A percentile compares a stretch with the other conserved stretches of the same genome.
Conservation (phyloP, 805 yeast species). For the Clavispora fructus region DNA sequence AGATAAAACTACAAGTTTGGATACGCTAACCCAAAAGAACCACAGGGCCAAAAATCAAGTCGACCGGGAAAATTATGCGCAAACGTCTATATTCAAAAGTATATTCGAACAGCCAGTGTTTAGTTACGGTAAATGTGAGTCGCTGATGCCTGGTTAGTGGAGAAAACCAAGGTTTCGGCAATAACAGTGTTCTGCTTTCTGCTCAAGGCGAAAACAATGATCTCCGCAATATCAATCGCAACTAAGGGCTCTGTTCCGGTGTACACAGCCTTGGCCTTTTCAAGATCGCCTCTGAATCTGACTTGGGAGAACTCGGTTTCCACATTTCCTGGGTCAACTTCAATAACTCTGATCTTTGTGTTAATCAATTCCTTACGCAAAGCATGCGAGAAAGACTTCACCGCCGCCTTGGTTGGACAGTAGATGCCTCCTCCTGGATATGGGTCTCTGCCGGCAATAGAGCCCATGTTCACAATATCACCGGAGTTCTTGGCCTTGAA, state of each 20-base stretch:
- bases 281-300: conserved; percentile 29
- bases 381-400: conserved; percentile 26
- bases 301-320: conserved; percentile 35
- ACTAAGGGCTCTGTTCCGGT: conserved; percentile 30
- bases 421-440: conserved; percentile 36
- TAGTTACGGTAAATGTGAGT: conserved; percentile 15
- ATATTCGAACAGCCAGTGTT: not conserved
- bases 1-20: too few relatives aligned
- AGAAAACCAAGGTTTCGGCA: conserved; percentile 35
- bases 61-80: too few relatives aligned
- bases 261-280: conserved; percentile 29
- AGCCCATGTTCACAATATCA: conserved; percentile 33
- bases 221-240: conserved; percentile 35
- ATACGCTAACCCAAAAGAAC: too few relatives aligned
- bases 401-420: conserved; percentile 37
- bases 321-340: conserved; percentile 39
- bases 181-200: conserved; percentile 32
- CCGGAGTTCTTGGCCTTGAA: conserved; percentile 32
- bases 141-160: conserved; percentile 34
- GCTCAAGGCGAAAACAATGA: conserved; percentile 31
- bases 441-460: conserved; percentile 35
- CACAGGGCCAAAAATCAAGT: too few relatives aligned
- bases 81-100: not conserved
- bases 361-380: conserved; percentile 34
- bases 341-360: conserved; percentile 33